Evolutionary conservation across 2,329 filamentous ascomycete genomes (phyloP).

Genomic region (Ophiostoma novo-ulmi): DNA sequence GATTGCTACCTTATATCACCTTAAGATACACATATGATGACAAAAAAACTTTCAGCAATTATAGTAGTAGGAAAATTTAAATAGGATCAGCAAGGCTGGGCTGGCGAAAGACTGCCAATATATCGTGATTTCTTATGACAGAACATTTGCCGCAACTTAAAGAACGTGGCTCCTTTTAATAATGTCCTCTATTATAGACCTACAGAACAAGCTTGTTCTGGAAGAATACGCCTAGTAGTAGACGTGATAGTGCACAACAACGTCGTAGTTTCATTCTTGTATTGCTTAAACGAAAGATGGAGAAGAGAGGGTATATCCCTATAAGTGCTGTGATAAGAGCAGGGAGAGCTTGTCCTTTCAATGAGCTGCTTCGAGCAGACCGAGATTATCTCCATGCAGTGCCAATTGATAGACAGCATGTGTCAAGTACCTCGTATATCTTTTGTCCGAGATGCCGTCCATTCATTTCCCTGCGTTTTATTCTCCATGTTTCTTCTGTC

Average conservation of each 20-base stretch:
- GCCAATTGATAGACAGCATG: not conserved
- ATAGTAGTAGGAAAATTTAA: too few species aligned
- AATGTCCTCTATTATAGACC: not conserved
- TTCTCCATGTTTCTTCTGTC: not conserved
- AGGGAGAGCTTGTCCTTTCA: not conserved
- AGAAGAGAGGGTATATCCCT: not conserved
- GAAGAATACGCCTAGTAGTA: not conserved
- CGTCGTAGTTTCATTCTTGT: not conserved
- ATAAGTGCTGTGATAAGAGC: not conserved
- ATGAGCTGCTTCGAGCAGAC: too few species aligned
- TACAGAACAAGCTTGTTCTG: not conserved
- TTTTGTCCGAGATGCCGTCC: not conserved
- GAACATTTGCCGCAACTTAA: not conserved
- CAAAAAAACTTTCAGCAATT: too few species aligned
- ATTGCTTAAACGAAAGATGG: conserved; percentile 7
- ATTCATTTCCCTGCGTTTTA: not conserved
- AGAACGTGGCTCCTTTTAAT: not conserved
- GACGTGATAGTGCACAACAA: not conserved
- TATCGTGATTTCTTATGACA: not conserved
- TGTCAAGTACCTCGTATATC: not conserved
- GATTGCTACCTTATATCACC: too few species aligned
- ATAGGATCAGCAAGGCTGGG: not conserved
- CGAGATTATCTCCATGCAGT: not conserved
- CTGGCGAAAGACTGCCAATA: not conserved
- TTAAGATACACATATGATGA: too few species aligned